phyloP scores from a whole-genome alignment of 441 rosid species.

The Kokia cookei region DNA sequence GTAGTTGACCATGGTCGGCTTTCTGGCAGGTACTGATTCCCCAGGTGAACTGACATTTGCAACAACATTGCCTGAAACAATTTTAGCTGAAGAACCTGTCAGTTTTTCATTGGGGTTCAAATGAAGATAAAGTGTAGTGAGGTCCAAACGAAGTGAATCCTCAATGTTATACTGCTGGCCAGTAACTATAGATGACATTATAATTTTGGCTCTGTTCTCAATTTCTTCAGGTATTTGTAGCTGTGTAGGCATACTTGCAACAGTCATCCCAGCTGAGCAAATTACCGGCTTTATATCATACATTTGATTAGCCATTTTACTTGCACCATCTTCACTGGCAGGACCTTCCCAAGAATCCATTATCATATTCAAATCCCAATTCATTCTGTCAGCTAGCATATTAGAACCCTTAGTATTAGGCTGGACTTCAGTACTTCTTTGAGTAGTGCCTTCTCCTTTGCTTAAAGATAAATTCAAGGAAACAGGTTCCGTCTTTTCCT shows the following conservation, averaged over 20 bases:
- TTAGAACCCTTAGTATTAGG: conserved; percentile 18
- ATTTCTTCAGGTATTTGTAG: conserved; percentile 17
- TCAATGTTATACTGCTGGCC: conserved; percentile 20
- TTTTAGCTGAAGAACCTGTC: conserved; percentile 20
- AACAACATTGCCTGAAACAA: conserved; percentile 7
- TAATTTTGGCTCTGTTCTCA: conserved; percentile 14
- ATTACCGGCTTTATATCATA: conserved; percentile 27
- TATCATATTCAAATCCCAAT: conserved; percentile 85
- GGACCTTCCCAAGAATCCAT: conserved; percentile 79
- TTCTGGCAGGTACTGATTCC: conserved; percentile 14
- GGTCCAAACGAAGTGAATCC: conserved; percentile 56
- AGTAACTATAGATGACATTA: conserved; percentile 15
- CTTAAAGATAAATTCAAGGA: conserved; percentile 50
- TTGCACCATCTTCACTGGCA: conserved; percentile 22
- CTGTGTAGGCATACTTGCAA: conserved; percentile 19
- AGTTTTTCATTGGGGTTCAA: conserved; percentile 23
- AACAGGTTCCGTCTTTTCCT: conserved; percentile 27
- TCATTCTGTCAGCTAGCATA: conserved; percentile 41
- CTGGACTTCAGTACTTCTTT: conserved; percentile 17
- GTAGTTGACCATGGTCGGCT: conserved; percentile 17
- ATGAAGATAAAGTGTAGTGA: conserved; percentile 30
- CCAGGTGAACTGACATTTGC: conserved; percentile 7
- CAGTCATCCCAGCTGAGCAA: conserved; percentile 12
- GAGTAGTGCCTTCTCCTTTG: conserved; percentile 28
- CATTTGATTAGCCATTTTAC: conserved; percentile 17